Conservation (phyloP, 2,329 filamentous ascomycete genomes). For the Colletotrichum tropicicola region DNA sequence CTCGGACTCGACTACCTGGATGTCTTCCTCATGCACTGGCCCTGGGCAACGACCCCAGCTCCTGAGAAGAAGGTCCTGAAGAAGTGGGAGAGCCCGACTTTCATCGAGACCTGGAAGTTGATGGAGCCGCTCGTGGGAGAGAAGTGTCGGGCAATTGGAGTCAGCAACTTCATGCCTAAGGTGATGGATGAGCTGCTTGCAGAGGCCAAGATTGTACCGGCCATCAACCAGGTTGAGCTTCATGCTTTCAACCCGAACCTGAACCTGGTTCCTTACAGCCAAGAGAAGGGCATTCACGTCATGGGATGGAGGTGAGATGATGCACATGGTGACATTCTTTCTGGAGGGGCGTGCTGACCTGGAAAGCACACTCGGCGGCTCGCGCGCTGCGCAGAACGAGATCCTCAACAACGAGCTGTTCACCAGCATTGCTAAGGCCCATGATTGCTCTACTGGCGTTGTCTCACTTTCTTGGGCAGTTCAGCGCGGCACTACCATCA, state of each 20-base stretch:
- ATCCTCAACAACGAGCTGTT: constrained; percentile 36
- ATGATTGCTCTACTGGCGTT: constrained; percentile 35
- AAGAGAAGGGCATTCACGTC: constrained; percentile 41
- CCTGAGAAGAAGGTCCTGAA: constrained; percentile 33
- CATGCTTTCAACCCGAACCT: constrained; percentile 42
- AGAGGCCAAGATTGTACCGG: constrained; percentile 36
- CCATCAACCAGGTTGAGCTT: constrained; percentile 44
- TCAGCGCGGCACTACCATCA: constrained; percentile 36
- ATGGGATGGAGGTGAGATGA: constrained; percentile 40
- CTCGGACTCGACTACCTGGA: constrained; percentile 43
- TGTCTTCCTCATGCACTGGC: constrained; percentile 48
- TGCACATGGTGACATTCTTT: too few species aligned
- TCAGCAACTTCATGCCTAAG: constrained; percentile 43
- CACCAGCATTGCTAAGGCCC: constrained; percentile 34
- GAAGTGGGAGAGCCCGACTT: constrained; percentile 36
- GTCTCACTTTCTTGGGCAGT: constrained; percentile 38
- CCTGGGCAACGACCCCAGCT: constrained; percentile 36
- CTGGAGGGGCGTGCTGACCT: too few species aligned
- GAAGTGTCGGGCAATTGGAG: constrained; percentile 39
- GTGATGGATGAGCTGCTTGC: constrained; percentile 38
- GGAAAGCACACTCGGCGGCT: constrained; percentile 23
- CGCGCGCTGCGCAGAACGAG: constrained; percentile 13
- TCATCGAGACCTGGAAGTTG: constrained; percentile 38
- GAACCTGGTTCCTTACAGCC: constrained; percentile 41
- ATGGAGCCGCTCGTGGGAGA: constrained; percentile 40